Evolutionary conservation across 164 flowering plant species (phyloP), one percentile per base, ranked within the genome.

Genomic region (Akebia trifoliata): DNA sequence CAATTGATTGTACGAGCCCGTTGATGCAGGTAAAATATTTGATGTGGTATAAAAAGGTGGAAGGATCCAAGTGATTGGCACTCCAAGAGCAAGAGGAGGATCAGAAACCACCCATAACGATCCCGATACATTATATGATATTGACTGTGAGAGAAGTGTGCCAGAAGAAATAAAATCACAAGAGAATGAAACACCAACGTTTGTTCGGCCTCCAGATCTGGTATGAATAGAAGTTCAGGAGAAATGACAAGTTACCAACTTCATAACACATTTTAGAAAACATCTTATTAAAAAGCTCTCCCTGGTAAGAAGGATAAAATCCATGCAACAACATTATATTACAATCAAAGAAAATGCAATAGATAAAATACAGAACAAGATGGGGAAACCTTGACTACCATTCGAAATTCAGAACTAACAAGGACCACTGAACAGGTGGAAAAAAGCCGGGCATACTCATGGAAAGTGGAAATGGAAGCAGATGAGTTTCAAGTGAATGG

Each of bases 41-140:
- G 85, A 80, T 45, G 96, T 61, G 28, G 76, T 80, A 66, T 92
- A 92, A 65, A 78, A 68, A 38, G 95, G 93, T 50, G 96, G 98
- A 60, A 92, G 84, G 54, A 92, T 49, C 98, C 98, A 92, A 8
- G 98, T 92, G 14, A 82, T 69, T 51, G 98, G 83, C 62, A 72
- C 71, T 57, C 98, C 98, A 67, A 85, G 88, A 62, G 95, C 81
- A 69, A 89, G 81, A 46, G 98, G 98, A 68, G 87, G 95, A 72
- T 84, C 76, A 55, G 95, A 54, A 29, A 87, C 80, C 64, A 92
- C 98, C 64, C 46, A 59, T 43, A 92, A 29, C 5, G 77, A 72
- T 45, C 72, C 44, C 38, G 87, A 79, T 44, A 89, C 86, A 76
- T 53, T 73, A 62, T 85, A 92, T 31, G 70, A 69, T 66, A 67